Evolutionary conservation across 768 basidiomycete species (phyloP), one percentile per base, ranked within the genome.

Genomic region (Lentinula lateritia): DNA sequence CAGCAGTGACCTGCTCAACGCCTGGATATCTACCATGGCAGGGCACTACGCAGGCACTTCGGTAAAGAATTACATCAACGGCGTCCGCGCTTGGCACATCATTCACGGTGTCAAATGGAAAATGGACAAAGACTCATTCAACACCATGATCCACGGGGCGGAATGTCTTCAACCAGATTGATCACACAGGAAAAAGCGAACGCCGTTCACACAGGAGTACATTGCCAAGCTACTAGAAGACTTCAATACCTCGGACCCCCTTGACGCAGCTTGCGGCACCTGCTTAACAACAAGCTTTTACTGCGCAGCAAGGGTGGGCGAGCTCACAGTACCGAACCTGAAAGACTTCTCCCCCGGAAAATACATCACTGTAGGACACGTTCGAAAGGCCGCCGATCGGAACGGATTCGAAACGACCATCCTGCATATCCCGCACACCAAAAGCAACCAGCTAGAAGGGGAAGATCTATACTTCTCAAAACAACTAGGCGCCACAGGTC

Each of bases 211-310:
- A 0, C 34, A 6, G 1, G 41, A 42, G 5, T 4, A 42, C 41
- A 42, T 42, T n/a, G 10, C 41, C 9, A 16, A 42, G 2, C 10
- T 42, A 3, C 2, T 42, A 6, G 16, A 15, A 20, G 16, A 5
- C 0, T 68, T 82, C 2, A 58, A 76, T 59, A 64, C 74, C 0
- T 4, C 16, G 1, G 9, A 36, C 5, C 74, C 74, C 0, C 64
- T 78, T 0, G 69, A 80, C 35, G 69, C 72, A 0, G 72, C 80
- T 0, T 67, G 74, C 0, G 75, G 61, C 13, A 73, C 78, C 0
- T 79, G 76, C 61, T 70, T 78, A 4, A 74, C 74, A 5, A 77
- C 73, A 0, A 65, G 66, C 4, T 80, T 81, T 64, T 83, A 68
- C n/a, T 45, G 70, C 0, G 68, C 67, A 0, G 71, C 74, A 0